Percentiles rank a stretch among this genome's conserved stretches.
Evolutionary conservation across 2,329 filamentous ascomycete species (phyloP).

Genomic region (Ceratocystis alfenasii): DNA sequence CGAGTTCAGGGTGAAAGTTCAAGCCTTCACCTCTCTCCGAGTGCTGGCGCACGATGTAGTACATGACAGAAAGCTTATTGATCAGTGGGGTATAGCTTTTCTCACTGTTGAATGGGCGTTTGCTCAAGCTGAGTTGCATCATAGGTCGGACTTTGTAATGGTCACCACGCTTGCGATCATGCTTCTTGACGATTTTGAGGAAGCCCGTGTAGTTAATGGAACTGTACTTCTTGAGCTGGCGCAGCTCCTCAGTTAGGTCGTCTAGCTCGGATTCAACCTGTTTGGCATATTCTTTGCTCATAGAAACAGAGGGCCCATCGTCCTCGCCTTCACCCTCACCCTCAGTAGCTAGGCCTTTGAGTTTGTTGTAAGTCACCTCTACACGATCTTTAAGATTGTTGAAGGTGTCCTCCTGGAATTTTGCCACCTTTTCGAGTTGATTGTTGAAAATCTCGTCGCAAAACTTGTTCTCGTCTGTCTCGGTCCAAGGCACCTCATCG

Average conservation of each 20-base stretch:
- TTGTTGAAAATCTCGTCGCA: constrained; percentile 91
- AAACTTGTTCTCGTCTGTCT: constrained; percentile 85
- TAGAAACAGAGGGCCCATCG: constrained; percentile 32
- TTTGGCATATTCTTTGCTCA: constrained; percentile 44
- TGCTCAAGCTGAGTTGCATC: constrained; percentile 78
- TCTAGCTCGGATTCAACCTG: constrained; percentile 73
- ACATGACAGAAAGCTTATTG: constrained; percentile 87
- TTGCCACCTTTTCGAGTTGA: constrained; percentile 87
- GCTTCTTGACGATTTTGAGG: constrained; percentile 97
- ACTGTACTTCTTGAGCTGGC: constrained; percentile 88
- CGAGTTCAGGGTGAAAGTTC: constrained; percentile 27
- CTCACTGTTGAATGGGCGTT: constrained; percentile 88
- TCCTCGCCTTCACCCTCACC: constrained; percentile 41
- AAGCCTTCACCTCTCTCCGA: constrained; percentile 47
- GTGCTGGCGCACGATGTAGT: constrained; percentile 81
- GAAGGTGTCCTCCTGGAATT: constrained; percentile 74
- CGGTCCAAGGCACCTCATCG: constrained; percentile 66
- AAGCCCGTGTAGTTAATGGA: constrained; percentile 96
- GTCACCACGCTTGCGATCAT: constrained; percentile 81
- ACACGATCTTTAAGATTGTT: constrained; percentile 42
- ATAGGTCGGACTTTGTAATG: constrained; percentile 82
- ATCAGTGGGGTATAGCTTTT: constrained; percentile 76
- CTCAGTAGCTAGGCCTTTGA: constrained; percentile 67
- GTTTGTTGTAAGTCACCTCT: constrained; percentile 50
- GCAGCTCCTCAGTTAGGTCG: constrained; percentile 76